Evolutionary conservation across 345 rosid genomes (phyloP), one percentile per base, ranked within the genome.

Genomic region (Acer campestre): DNA sequence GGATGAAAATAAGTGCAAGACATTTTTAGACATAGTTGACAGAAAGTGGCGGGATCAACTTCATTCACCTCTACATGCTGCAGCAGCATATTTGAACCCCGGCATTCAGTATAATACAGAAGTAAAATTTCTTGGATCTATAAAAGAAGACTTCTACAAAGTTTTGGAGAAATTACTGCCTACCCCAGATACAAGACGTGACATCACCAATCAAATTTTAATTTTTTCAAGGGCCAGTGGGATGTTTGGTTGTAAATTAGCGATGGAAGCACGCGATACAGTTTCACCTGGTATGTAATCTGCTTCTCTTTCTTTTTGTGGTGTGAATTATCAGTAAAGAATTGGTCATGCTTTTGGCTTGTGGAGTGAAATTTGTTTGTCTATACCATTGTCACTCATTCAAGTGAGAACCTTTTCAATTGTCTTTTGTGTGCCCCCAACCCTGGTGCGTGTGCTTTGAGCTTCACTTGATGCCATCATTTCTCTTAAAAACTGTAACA

Each of bases 101-200:
- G 82, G 87, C 72, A 89, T 92, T 75, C 98, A 91, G 80, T 92
- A 94, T 81, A 91, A 94, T 79, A 91, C 92, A 4, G 98, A 94
- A 77, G 78, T 89, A 46, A 94, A 94, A 77, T 92, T 89, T 81
- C 86, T 90, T 67, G 85, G 82, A 48, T 85, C 90, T 18, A 86
- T 94, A 76, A 94, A 94, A 76, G 98, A 92, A 80, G 95, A 92
- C 61, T 90, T 94, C 80, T 92, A 84, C 82, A 90, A 90, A 68
- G 97, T 92, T 61, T 80, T 94, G 35, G 97, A 94, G 90, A 92
- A 90, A 83, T 82, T 92, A 62, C 95, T 94, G 68, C 98, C 97
- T 48, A 89, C 97, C 16, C 94, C 97, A n/a, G 97, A 94, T 63
- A 78, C 89, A 80, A 88, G 98, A 73, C 95, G 91, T 14, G 97